A percentile compares a stretch with the other conserved stretches of the same genome.
Conservation (phyloP, 192 early-diverging fungal genomes). For the Neocallimastix lanati region DNA sequence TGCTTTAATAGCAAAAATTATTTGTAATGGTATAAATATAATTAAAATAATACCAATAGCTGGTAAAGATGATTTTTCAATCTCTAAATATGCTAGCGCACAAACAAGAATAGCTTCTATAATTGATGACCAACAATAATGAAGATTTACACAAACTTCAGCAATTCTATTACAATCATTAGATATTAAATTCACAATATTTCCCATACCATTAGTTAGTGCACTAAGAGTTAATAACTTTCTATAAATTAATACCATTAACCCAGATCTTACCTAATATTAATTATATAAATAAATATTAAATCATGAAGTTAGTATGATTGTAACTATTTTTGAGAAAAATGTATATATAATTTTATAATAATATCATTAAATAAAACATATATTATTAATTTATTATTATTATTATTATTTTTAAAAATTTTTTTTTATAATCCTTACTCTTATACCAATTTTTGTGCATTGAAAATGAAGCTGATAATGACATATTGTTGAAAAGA, state of each 20-base stretch:
- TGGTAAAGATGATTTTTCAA: constrained; percentile 2
- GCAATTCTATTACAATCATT: background rate
- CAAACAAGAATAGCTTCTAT: background rate
- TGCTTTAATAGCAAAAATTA: constrained; percentile 23
- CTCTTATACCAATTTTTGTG: background rate
- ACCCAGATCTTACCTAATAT: background rate
- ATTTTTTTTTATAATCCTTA: too few species aligned
- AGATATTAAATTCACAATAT: background rate
- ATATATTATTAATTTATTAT: too few species aligned
- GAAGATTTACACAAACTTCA: background rate
- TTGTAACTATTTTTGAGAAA: too few species aligned
- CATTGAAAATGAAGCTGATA: background rate
- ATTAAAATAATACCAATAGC: constrained; percentile 21
- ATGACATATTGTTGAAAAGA: background rate
- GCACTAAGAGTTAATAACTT: background rate
- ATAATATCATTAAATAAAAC: too few species aligned
- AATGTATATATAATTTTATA: too few species aligned
- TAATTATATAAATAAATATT: too few species aligned
- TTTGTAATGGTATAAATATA: constrained; percentile 41
- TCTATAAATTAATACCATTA: background rate
- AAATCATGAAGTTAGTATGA: too few species aligned
- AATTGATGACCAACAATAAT: background rate
- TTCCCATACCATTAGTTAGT: background rate
- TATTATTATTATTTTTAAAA: too few species aligned
- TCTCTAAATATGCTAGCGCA: background rate